Base-by-base conservation (phyloP, 768 basidiomycete genomes). In the Gyrodon lividus region DNA sequence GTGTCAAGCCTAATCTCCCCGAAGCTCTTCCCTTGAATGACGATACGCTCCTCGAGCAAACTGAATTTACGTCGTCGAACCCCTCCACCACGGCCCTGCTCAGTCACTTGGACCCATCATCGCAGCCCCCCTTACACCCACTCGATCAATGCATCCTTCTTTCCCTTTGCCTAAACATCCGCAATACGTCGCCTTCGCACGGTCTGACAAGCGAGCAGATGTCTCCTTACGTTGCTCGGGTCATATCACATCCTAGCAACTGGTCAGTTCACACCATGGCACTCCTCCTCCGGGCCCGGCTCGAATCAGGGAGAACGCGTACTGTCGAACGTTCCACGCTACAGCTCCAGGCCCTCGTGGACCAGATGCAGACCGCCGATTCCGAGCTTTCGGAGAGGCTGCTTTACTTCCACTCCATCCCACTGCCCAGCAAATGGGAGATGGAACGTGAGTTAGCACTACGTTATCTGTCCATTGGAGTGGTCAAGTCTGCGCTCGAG, bases 221-320 rank as follows among this genome's bases (percentile, higher is more conserved):
- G 89, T 68, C 83, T 2, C 89, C 97, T 12, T 98, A 96, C 76
- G 83, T 98, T 51, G 70, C 85, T 12, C 88, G 96, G 33, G 92
- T 98, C 33, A 81, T 98, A 57, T 76, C 85, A 1, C 92, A 98
- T 64, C 92, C 94, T 2, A 74, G 77, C 49, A 98, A 98, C 68
- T 99, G 97, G 97, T 89, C 92, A 5, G 77, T 98, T 26, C 92
- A 98, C 72, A 96, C 95, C 33, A 96, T 95, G 84, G 95, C 93
- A 24, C 84, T 98, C 46, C 81, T 99, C 44, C 82, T 98, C 23
- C 88, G 97, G 24, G 89, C 96, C 9, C 83, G 97, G 6, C 84
- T 97, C 51, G 96, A 99, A 68, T 80, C 93, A 1, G 75, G 80
- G 16, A 82, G 97, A 38, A 91, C 90, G 1, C 83, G 97, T 20